Evolutionary conservation across 352 stramenopile genomes (phyloP).

Genomic region (Hyaloperonospora arabidopsidis): DNA sequence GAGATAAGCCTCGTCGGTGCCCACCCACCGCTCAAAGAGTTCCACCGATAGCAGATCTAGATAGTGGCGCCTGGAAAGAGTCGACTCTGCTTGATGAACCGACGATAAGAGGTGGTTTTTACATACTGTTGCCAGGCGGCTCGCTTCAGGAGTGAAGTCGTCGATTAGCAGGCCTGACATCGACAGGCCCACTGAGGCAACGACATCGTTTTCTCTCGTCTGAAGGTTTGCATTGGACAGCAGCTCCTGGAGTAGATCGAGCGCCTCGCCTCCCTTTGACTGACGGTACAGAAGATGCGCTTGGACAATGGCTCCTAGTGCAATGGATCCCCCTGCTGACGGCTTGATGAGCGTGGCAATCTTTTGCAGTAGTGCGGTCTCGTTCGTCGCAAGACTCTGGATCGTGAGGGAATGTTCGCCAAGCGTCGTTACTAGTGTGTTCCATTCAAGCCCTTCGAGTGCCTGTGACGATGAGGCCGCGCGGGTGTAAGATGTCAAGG

Average conservation of each 20-base stretch:
- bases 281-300: constrained; percentile 20
- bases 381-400: constrained; percentile 4
- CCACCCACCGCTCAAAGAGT: constrained; percentile 30
- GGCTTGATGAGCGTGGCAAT: constrained; percentile 17
- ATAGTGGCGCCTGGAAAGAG: constrained; percentile 18
- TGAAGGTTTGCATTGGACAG: constrained; percentile 14
- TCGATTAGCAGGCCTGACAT: constrained; percentile 27
- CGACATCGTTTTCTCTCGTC: constrained; percentile 16
- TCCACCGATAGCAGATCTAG: constrained; percentile 32
- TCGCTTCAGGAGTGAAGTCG: constrained; percentile 11
- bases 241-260: constrained; percentile 23
- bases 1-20: constrained; percentile 18
- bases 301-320: constrained; percentile 25
- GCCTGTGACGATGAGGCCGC: constrained; percentile 14
- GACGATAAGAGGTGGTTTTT: constrained; percentile 30
- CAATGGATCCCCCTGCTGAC: constrained; percentile 2
- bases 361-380: constrained; percentile 16
- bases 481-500: constrained; percentile 32
- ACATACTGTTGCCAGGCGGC: constrained; percentile 15
- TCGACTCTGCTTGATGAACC: constrained; percentile 19
- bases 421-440: constrained; percentile 28
- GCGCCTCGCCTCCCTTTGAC: constrained; percentile 19
- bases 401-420: constrained; percentile 9
- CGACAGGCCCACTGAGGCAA: constrained; percentile 31
- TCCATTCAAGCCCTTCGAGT: constrained; percentile 31